Conservation (phyloP, 2,329 filamentous ascomycete genomes). For the Arthroderma sp. region DNA sequence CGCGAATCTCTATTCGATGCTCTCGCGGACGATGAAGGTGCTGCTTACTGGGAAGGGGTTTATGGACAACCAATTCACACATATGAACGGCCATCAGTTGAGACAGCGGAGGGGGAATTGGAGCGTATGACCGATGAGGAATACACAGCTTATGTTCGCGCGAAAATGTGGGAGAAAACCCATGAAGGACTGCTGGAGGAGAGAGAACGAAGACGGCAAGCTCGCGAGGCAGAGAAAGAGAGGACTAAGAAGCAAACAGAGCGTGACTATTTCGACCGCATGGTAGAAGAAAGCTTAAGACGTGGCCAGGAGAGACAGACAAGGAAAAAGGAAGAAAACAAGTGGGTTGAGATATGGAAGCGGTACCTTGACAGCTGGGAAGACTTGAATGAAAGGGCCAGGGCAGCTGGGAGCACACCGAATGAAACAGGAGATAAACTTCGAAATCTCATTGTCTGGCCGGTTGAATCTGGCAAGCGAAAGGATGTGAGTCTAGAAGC, state of each 20-base stretch:
- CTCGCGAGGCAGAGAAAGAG: slow-evolving; percentile 36
- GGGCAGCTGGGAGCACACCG: slow-evolving; percentile 7
- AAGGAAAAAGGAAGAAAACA: slow-evolving; percentile 25
- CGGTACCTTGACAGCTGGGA: slow-evolving; percentile 55
- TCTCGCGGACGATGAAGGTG: slow-evolving; percentile 91
- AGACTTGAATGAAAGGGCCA: slow-evolving; percentile 21
- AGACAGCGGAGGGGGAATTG: slow-evolving; percentile 44
- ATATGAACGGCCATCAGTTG: slow-evolving; percentile 44
- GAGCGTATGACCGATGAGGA: slow-evolving; percentile 88
- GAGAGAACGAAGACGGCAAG: slow-evolving; percentile 47
- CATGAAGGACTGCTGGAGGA: slow-evolving; percentile 73
- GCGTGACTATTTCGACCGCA: slow-evolving; percentile 38
- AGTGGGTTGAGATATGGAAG: slow-evolving; percentile 49
- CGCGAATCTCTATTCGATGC: slow-evolving; percentile 92
- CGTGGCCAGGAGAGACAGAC: slow-evolving; percentile 51
- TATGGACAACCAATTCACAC: slow-evolving; percentile 89
- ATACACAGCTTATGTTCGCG: slow-evolving; percentile 73
- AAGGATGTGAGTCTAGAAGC: slow-evolving; percentile 45
- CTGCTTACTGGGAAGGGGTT: slow-evolving; percentile 88
- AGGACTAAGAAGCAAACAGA: slow-evolving; percentile 24
- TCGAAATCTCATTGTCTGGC: slow-evolving; percentile 52
- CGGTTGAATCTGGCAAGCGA: slow-evolving; percentile 49
- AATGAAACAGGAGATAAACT: slow-evolving; percentile 12
- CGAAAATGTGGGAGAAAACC: slow-evolving; percentile 91
- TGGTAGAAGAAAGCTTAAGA: slow-evolving; percentile 56